These are phyloP conservation scores for Panicum hallii DNA, from an alignment of 202 grass and related monocot genomes.

Conservation along the genomic window DNA sequence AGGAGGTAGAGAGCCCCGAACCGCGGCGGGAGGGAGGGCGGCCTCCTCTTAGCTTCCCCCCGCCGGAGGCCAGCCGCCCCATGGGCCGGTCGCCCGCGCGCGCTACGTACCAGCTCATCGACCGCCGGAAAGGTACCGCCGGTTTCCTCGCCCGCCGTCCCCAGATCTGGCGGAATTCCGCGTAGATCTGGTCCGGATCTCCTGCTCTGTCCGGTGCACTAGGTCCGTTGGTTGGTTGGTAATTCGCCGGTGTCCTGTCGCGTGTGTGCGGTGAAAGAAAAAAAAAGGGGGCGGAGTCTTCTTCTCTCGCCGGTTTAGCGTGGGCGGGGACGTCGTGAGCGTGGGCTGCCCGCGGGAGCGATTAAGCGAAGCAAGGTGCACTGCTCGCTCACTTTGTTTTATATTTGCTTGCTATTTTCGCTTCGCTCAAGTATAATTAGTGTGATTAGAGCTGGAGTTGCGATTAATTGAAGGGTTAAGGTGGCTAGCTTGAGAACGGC, in stretches of 20 bases:
- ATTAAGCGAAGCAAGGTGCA: slow-evolving; percentile 41
- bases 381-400: slow-evolving; percentile 9
- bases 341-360: not conserved
- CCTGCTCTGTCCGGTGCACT: not conserved
- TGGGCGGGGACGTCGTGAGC: not conserved
- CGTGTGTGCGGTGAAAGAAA: not conserved
- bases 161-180: slow-evolving; percentile 40
- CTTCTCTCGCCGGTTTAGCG: not conserved
- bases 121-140: slow-evolving; percentile 56
- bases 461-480: not conserved
- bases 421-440: not conserved
- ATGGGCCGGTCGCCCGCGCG: slow-evolving; percentile 62
- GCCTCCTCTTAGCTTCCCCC: slow-evolving; percentile 1
- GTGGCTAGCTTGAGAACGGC: not conserved
- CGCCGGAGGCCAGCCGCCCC: slow-evolving; percentile 32
- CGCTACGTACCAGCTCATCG: slow-evolving; percentile 55
- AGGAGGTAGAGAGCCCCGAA: not conserved
- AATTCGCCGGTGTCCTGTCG: not conserved
- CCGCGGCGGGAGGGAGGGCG: slow-evolving; percentile 16
- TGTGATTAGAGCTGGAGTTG: not conserved
- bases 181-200: slow-evolving; percentile 45
- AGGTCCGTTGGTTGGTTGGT: not conserved
- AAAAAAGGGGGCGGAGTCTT: not conserved
- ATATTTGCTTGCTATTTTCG: not conserved
- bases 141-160: not conserved